A percentile compares a stretch with the other conserved stretches of the same genome.
Conservation (phyloP, 208 protist species). For the Tritrichomonas musculus region DNA sequence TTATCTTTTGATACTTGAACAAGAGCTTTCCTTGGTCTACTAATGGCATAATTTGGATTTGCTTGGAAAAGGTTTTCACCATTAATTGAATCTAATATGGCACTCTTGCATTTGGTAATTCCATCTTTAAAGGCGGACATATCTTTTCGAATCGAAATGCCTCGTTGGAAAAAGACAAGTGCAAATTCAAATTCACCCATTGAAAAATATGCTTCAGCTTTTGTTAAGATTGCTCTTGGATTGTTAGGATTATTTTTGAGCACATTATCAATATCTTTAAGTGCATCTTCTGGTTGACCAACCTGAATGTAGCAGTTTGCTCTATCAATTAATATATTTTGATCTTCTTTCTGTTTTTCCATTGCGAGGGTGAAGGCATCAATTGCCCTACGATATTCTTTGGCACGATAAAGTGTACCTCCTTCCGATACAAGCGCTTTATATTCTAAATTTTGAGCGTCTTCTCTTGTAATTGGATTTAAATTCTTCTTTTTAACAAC, state of each 20-base stretch:
- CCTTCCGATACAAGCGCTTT: constrained; percentile 23
- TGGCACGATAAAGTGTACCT: neutral
- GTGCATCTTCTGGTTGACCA: neutral
- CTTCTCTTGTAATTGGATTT: neutral
- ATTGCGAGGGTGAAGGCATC: neutral
- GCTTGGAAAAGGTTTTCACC: constrained; percentile 4
- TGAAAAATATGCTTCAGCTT: constrained; percentile 30
- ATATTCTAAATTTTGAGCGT: neutral
- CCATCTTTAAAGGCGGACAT: constrained; percentile 20
- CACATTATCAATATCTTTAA: neutral
- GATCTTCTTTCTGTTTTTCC: constrained; percentile 13
- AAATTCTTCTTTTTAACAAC: neutral
- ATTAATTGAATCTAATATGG: constrained; percentile 22
- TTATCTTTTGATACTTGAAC: neutral
- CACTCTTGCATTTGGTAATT: neutral
- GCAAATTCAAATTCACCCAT: constrained; percentile 33
- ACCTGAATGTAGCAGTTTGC: constrained; percentile 33
- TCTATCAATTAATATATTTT: constrained; percentile 25
- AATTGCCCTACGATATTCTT: constrained; percentile 4
- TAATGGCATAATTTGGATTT: constrained; percentile 14
- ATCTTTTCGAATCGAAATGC: constrained; percentile 14
- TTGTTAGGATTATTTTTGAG: neutral
- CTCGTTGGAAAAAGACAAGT: constrained; percentile 25
- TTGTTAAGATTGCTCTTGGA: neutral
- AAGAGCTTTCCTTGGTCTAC: neutral